Evolutionary conservation across 257 asterid species (phyloP).

Genomic region (Paulownia fortunei): DNA sequence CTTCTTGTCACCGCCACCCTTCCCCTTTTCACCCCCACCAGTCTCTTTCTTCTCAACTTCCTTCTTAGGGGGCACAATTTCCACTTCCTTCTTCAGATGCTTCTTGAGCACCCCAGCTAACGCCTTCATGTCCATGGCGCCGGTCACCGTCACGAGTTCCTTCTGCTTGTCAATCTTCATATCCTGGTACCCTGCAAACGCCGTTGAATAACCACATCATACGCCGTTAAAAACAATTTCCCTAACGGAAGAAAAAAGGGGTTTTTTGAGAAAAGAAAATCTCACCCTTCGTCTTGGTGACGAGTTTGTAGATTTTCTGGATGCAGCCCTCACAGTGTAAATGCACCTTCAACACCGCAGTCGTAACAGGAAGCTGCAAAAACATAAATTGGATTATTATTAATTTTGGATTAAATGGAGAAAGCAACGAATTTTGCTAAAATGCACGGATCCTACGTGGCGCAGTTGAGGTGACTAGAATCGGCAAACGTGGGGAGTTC

Average conservation of each 20-base stretch:
- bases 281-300: constrained; percentile 69
- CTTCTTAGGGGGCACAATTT: constrained; percentile 65
- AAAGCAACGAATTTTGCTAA: neutral
- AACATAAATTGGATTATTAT: neutral
- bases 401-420: neutral
- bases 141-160: constrained; percentile 75
- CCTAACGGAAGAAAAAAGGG: neutral
- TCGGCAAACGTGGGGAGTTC: constrained; percentile 35
- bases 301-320: constrained; percentile 58
- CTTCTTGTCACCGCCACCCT: constrained; percentile 23
- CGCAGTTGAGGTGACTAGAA: neutral
- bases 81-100: constrained; percentile 63
- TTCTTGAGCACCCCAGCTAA: constrained; percentile 63
- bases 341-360: constrained; percentile 64
- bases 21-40: constrained; percentile 35
- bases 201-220: neutral
- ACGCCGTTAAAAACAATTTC: neutral
- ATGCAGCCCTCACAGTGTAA: constrained; percentile 90
- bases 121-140: constrained; percentile 81
- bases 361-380: constrained; percentile 60
- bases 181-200: constrained; percentile 62
- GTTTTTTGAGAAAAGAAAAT: neutral
- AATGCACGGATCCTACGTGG: constrained; percentile 30
- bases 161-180: constrained; percentile 64
- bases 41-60: constrained; percentile 61